Evolutionary conservation across 1,284 basidiomycete genomes (phyloP).

Genomic region (Cutaneotrichosporon dermatis): DNA sequence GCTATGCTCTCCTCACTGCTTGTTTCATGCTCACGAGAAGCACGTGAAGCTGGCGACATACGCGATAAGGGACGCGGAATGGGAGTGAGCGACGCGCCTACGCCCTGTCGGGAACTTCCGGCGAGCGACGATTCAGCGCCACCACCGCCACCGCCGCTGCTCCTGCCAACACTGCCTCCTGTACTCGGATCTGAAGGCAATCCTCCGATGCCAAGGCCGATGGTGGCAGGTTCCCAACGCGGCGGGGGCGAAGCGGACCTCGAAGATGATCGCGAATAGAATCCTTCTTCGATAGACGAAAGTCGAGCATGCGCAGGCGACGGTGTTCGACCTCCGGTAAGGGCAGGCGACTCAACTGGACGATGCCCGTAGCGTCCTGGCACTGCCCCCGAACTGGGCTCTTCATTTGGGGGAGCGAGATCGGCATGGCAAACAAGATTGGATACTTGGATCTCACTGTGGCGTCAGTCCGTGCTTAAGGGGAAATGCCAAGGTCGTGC

Average conservation of each 20-base stretch:
- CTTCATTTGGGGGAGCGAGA: conserved; percentile 1
- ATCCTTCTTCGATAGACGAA: too few relatives aligned
- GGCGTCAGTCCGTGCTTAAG: background rate
- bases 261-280: too few relatives aligned
- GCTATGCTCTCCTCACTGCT: background rate
- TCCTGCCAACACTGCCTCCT: too few relatives aligned
- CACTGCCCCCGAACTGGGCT: too few relatives aligned
- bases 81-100: background rate
- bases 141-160: background rate
- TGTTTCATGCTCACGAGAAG: background rate
- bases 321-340: too few relatives aligned
- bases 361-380: background rate
- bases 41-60: background rate
- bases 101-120: background rate
- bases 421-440: conserved; percentile 29
- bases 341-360: background rate
- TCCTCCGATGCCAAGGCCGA: background rate
- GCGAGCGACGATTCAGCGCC: background rate
- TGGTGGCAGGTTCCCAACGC: background rate
- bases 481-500: background rate
- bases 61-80: background rate
- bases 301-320: too few relatives aligned
- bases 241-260: too few relatives aligned
- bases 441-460: conserved; percentile 26
- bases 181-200: too few relatives aligned